Evolutionary conservation across 1,284 basidiomycete genomes (phyloP).

Genomic region (Fomitopsis betulina): DNA sequence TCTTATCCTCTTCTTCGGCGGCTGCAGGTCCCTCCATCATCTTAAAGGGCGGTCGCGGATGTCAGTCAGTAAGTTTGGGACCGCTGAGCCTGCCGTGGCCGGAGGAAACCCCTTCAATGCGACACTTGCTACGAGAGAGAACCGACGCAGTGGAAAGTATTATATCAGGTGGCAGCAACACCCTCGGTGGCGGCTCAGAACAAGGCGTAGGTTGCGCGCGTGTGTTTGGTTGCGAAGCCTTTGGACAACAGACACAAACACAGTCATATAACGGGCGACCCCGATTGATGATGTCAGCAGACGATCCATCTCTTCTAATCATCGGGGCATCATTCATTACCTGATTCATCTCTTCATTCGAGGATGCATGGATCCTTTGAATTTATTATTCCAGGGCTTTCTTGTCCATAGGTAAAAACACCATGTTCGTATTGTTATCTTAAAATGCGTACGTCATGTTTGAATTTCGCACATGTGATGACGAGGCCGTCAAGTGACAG

Average conservation of each 20-base stretch:
- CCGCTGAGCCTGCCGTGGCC: no score
- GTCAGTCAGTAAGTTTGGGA: not conserved
- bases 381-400: no score
- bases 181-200: not conserved
- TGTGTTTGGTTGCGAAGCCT: conserved; percentile 7
- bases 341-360: no score
- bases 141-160: not conserved
- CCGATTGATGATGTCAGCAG: not conserved
- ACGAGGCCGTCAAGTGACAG: no score
- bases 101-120: no score
- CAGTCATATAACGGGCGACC: not conserved
- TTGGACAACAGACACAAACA: conserved; percentile 10
- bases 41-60: not conserved
- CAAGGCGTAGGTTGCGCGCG: not conserved
- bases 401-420: no score
- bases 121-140: not conserved
- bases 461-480: no score
- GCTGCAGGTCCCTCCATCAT: conserved; percentile 39
- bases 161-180: not conserved
- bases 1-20: conserved; percentile 50
- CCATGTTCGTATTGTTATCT: no score
- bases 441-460: no score
- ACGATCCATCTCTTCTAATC: no score
- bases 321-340: no score
- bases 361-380: no score